These are phyloP conservation scores for Arthrobotrys sphaeroides DNA, from an alignment of 2,329 filamentous ascomycete species.

Conservation along the genomic window DNA sequence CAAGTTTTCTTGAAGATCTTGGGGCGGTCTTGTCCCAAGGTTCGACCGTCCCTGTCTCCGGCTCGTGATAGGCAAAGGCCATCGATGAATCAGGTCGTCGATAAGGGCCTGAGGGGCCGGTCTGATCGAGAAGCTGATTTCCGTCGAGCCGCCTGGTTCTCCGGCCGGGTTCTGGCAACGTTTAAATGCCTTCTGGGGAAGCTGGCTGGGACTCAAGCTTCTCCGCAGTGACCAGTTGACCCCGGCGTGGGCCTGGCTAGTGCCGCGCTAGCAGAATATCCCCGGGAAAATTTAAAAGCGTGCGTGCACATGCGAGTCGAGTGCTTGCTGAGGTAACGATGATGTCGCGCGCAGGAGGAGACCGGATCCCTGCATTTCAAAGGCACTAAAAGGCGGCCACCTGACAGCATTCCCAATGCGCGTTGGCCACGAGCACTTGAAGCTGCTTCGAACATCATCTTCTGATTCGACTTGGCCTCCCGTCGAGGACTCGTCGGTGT, in stretches of 20 bases:
- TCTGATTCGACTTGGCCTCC: no score
- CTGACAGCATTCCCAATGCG: constrained; percentile 45
- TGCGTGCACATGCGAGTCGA: constrained; percentile 1
- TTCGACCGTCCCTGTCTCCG: constrained; percentile 1
- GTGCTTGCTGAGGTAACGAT: constrained; percentile 22
- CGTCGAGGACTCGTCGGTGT: no score
- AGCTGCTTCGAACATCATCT: constrained; percentile 1
- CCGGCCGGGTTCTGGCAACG: background rate
- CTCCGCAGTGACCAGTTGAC: background rate
- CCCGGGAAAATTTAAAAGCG: background rate
- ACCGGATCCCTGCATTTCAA: constrained; percentile 32
- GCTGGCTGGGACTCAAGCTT: background rate
- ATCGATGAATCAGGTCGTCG: background rate
- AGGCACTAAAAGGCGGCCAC: constrained; percentile 33
- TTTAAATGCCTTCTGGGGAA: constrained; percentile 18
- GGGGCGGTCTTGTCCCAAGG: constrained; percentile 32
- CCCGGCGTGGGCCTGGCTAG: constrained; percentile 11
- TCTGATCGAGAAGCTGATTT: constrained; percentile 12
- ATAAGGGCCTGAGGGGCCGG: background rate
- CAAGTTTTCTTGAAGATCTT: constrained; percentile 20
- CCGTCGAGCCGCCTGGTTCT: constrained; percentile 31
- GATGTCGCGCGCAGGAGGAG: constrained; percentile 29
- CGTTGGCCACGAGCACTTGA: constrained; percentile 42
- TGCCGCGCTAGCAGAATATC: background rate
- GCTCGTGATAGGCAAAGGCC: constrained; percentile 26